A percentile compares a stretch with the other conserved stretches of the same genome.
Conservation (phyloP, 2,329 filamentous ascomycete genomes). For the Hypomyces rosellus region DNA sequence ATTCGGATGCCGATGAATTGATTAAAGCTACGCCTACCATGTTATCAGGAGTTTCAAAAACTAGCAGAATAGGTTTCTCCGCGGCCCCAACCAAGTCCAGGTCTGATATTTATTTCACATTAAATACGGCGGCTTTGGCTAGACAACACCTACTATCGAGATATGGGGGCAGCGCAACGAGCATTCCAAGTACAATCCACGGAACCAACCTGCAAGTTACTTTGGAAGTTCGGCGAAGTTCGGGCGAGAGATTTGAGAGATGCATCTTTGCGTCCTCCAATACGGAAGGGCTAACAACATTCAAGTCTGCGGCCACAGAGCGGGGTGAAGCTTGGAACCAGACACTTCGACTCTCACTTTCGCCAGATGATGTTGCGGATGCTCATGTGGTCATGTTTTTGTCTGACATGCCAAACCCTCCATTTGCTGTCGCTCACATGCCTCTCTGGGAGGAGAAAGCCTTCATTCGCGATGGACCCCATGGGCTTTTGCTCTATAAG, state of each 20-base stretch:
- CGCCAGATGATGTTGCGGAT: slow-evolving; percentile 70
- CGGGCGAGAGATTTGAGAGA: slow-evolving; percentile 76
- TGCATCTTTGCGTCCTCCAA: slow-evolving; percentile 88
- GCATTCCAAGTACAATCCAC: slow-evolving; percentile 55
- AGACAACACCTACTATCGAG: slow-evolving; percentile 65
- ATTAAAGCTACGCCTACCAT: slow-evolving; percentile 84
- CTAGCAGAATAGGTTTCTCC: slow-evolving; percentile 87
- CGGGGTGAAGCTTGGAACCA: slow-evolving; percentile 81
- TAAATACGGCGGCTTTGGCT: slow-evolving; percentile 72
- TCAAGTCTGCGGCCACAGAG: slow-evolving; percentile 77
- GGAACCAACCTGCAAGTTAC: slow-evolving; percentile 80
- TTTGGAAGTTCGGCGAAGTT: slow-evolving; percentile 74
- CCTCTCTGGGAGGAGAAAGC: slow-evolving; percentile 89
- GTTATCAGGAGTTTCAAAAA: slow-evolving; percentile 73
- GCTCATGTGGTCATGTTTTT: slow-evolving; percentile 87
- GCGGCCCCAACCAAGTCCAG: slow-evolving; percentile 81
- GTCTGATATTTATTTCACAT: slow-evolving; percentile 90
- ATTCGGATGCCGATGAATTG: slow-evolving; percentile 70
- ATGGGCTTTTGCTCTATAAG: slow-evolving; percentile 77
- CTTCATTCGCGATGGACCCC: slow-evolving; percentile 79
- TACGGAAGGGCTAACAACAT: slow-evolving; percentile 69
- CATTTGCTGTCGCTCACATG: slow-evolving; percentile 88
- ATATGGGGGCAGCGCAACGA: slow-evolving; percentile 66
- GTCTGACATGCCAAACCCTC: slow-evolving; percentile 76
- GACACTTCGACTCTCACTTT: slow-evolving; percentile 74